Conservation (phyloP, 331 rosid species). For the Rhamnella rubrinervis region DNA sequence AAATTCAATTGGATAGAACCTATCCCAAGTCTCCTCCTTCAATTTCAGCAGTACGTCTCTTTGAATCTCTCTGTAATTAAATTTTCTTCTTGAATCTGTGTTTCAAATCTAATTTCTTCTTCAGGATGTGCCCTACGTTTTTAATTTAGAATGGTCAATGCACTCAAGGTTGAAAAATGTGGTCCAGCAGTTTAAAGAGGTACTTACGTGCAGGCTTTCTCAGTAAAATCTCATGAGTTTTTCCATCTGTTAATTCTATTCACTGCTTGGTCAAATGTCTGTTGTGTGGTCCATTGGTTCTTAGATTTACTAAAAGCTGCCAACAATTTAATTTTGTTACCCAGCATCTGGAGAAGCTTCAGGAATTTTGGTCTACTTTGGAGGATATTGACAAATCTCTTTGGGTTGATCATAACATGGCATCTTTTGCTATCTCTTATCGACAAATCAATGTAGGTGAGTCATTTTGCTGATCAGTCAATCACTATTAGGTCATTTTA, state of each 20-base stretch:
- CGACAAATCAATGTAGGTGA: conserved; percentile 28
- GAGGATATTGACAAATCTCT: conserved; percentile 35
- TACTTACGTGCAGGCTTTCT: conserved; percentile 1
- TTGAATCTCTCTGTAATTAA: neutral
- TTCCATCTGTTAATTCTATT: neutral
- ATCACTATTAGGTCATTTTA: too few species aligned
- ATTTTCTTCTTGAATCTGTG: neutral
- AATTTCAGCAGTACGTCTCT: conserved; percentile 32
- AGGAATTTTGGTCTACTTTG: conserved; percentile 39
- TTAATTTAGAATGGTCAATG: conserved; percentile 36
- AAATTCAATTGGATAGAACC: conserved; percentile 30
- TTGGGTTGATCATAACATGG: conserved; percentile 21
- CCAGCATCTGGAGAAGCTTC: conserved; percentile 41
- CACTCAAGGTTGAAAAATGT: conserved; percentile 36
- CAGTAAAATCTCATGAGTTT: neutral
- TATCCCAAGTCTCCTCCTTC: conserved; percentile 39
- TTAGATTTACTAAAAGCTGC: conserved; percentile 1
- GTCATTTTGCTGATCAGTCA: neutral
- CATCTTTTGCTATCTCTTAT: conserved; percentile 19
- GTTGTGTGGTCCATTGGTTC: neutral
- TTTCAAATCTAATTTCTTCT: conserved; percentile 1
- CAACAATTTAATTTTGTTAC: neutral
- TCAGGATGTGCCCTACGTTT: conserved; percentile 31
- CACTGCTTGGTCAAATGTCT: neutral
- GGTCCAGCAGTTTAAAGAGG: conserved; percentile 39